Percentiles rank a stretch among this genome's conserved stretches.
These are phyloP conservation scores for Coemansia sp. DNA, from an alignment of 192 early-diverging fungal genomes.

Conservation along the genomic window DNA sequence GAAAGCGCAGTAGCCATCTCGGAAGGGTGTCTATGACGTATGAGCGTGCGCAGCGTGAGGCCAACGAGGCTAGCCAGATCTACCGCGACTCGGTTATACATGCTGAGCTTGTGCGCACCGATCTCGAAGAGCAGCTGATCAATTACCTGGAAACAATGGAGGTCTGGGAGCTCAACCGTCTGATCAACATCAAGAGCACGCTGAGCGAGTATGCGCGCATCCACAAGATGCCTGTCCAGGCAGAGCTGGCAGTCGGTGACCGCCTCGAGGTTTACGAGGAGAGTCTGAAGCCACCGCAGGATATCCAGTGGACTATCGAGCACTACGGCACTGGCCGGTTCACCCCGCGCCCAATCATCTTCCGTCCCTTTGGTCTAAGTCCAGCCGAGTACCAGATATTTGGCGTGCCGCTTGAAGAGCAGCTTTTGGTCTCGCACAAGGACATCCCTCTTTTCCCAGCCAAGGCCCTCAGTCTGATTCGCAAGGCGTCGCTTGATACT, in stretches of 20 bases:
- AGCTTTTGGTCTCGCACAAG: conserved; percentile 58
- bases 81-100: conserved; percentile 64
- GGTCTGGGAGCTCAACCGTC: conserved; percentile 54
- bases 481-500: conserved; percentile 47
- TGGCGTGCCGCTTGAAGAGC: conserved; percentile 70
- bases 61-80: conserved; percentile 63
- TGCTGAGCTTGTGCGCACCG: conserved; percentile 63
- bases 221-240: conserved; percentile 34
- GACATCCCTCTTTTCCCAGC: conserved; percentile 62
- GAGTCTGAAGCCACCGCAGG: conserved; percentile 72
- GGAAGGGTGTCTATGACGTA: conserved; percentile 27
- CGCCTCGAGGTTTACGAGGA: conserved; percentile 65
- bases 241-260: conserved; percentile 43
- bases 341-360: conserved; percentile 67
- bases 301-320: conserved; percentile 74
- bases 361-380: conserved; percentile 67
- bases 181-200: conserved; percentile 52
- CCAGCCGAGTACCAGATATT: conserved; percentile 74
- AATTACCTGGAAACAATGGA: conserved; percentile 55
- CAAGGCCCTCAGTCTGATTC: conserved; percentile 59
- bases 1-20: conserved; percentile 24
- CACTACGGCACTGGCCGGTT: conserved; percentile 70
- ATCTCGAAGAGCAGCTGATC: conserved; percentile 64
- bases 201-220: conserved; percentile 40
- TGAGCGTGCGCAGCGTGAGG: conserved; percentile 59